A percentile compares a stretch with the other conserved stretches of the same genome.
These are phyloP conservation scores for Didymella segeticola DNA, from an alignment of 2,329 filamentous ascomycete genomes.

Conservation along the genomic window DNA sequence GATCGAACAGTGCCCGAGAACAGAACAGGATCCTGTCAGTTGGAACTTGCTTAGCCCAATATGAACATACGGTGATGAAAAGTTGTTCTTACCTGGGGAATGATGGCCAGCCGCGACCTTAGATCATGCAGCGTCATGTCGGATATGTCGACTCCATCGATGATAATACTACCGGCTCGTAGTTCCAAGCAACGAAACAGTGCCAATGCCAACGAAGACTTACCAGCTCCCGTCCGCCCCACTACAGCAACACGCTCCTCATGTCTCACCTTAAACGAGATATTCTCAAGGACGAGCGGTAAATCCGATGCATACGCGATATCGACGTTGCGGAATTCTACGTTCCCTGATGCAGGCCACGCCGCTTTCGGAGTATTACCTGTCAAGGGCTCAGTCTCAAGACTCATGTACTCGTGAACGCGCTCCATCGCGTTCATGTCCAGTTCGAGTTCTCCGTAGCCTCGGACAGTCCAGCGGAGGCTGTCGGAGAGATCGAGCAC, in stretches of 20 bases:
- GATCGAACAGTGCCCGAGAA: constrained; percentile 54
- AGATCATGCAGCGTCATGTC: constrained; percentile 49
- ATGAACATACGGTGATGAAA: not conserved
- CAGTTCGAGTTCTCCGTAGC: constrained; percentile 72
- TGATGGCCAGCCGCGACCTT: constrained; percentile 51
- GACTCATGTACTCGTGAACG: constrained; percentile 74
- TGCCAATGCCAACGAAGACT: constrained; percentile 54
- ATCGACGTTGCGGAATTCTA: constrained; percentile 76
- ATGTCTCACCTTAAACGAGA: constrained; percentile 70
- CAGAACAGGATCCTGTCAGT: constrained; percentile 58
- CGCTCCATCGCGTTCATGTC: constrained; percentile 79
- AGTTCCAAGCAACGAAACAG: constrained; percentile 56
- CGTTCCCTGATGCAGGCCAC: constrained; percentile 76
- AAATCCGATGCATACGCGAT: constrained; percentile 75
- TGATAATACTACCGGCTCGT: constrained; percentile 47
- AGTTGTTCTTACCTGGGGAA: constrained; percentile 26
- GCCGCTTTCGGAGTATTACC: constrained; percentile 69
- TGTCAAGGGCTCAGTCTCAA: constrained; percentile 59
- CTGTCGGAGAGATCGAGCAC: constrained; percentile 71
- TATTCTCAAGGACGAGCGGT: constrained; percentile 71
- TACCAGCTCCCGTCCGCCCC: constrained; percentile 60
- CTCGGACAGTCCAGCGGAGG: constrained; percentile 70
- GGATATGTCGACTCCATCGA: constrained; percentile 58
- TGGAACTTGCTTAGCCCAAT: not conserved
- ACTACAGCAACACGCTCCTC: constrained; percentile 67